phyloP scores from a whole-genome alignment of 1,139 yeast genomes.

The Taiozyma sp. region DNA sequence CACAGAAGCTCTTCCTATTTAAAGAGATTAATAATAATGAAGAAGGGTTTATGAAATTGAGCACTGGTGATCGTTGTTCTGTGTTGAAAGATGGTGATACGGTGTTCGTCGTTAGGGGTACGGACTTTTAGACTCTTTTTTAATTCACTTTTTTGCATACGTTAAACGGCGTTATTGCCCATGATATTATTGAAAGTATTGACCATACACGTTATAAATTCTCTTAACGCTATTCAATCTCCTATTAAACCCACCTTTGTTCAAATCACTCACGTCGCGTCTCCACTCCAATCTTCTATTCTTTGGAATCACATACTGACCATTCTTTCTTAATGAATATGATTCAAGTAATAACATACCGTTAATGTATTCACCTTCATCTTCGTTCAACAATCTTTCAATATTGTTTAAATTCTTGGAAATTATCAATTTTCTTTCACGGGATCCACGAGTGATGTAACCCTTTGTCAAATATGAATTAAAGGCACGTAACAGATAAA shows the following conservation, averaged over 20 bases:
- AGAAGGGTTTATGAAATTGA: slow-evolving; percentile 29
- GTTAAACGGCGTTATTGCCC: too few relatives aligned
- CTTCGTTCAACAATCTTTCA: slow-evolving; percentile 42
- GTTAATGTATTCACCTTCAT: slow-evolving; percentile 23
- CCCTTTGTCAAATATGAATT: slow-evolving; percentile 29
- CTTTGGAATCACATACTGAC: slow-evolving; percentile 43
- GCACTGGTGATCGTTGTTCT: slow-evolving; percentile 39
- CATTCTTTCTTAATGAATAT: slow-evolving; percentile 45
- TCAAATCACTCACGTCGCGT: slow-evolving; percentile 50
- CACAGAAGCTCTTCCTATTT: slow-evolving; percentile 28
- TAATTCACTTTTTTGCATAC: too few relatives aligned
- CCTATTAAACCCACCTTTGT: slow-evolving; percentile 29
- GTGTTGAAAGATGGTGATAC: slow-evolving; percentile 44
- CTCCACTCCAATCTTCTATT: slow-evolving; percentile 44
- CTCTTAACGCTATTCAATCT: slow-evolving; percentile 43
- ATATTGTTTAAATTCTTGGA: slow-evolving; percentile 50
- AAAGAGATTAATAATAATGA: slow-evolving; percentile 24
- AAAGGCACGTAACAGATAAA: slow-evolving; percentile 32
- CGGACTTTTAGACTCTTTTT: slow-evolving; percentile 5
- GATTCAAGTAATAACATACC: slow-evolving; percentile 56
- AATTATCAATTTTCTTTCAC: slow-evolving; percentile 31
- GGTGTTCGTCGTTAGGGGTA: slow-evolving; percentile 55
- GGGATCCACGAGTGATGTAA: slow-evolving; percentile 27
- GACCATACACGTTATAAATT: slow-evolving; percentile 27
- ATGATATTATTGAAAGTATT: slow-evolving; percentile 1